These are phyloP conservation scores for Yamagishiella unicocca DNA, from an alignment of 139 green algal species.

Conservation along the genomic window DNA sequence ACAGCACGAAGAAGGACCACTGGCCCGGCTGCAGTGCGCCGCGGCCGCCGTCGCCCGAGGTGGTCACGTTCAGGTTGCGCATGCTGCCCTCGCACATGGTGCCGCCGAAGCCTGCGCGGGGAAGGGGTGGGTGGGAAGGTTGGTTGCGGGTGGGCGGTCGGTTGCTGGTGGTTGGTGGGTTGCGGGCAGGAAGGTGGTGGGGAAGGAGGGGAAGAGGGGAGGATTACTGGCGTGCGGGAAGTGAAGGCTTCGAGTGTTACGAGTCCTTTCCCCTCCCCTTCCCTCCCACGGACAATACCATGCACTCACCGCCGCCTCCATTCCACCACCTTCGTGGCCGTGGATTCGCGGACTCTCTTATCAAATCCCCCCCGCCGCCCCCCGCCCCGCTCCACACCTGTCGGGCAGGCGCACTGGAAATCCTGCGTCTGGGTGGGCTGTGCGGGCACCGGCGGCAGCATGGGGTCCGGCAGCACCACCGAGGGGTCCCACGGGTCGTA, in stretches of 20 bases:
- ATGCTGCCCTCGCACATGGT: conserved; percentile 35
- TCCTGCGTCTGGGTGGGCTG: too few relatives aligned
- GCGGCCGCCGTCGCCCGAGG: background rate
- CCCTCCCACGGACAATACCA: too few relatives aligned
- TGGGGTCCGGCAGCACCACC: background rate
- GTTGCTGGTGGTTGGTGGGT: background rate
- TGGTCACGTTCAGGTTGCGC: background rate
- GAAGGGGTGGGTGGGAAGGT: background rate
- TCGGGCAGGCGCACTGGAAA: conserved; percentile 11
- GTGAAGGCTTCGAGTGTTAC: background rate
- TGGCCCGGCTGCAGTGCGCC: conserved; percentile 11
- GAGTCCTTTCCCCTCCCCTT: background rate
- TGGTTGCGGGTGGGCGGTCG: background rate
- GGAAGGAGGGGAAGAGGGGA: background rate
- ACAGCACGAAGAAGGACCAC: conserved; percentile 50
- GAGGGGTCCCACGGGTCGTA: background rate
- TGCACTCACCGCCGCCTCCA: too few relatives aligned
- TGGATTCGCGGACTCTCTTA: too few relatives aligned
- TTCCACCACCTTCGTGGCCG: too few relatives aligned
- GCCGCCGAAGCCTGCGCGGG: conserved; percentile 2
- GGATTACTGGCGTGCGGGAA: background rate
- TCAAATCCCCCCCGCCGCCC: too few relatives aligned
- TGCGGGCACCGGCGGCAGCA: background rate
- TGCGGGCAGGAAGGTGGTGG: background rate
- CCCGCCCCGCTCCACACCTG: background rate